Percentiles rank a stretch among this genome's conserved stretches.
These are phyloP conservation scores for Alternaria postmessia DNA, from an alignment of 2,329 filamentous ascomycete genomes.

Conservation along the genomic window DNA sequence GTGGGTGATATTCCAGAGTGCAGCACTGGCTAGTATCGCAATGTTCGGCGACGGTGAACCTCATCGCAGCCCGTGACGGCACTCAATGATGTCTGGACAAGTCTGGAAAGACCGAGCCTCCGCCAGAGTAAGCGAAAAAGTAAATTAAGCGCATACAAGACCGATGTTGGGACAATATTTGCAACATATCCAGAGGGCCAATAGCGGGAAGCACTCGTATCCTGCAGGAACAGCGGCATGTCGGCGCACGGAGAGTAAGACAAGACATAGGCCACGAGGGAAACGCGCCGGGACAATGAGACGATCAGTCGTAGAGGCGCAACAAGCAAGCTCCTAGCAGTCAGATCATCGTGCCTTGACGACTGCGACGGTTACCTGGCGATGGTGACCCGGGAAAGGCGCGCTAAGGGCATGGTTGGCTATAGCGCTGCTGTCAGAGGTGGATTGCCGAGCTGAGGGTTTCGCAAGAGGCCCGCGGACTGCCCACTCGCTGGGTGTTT, in stretches of 20 bases:
- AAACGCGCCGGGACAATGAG: constrained; percentile 18
- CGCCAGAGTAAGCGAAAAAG: constrained; percentile 19
- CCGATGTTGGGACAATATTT: constrained; percentile 35
- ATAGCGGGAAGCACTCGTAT: constrained; percentile 32
- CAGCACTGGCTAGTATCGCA: not conserved
- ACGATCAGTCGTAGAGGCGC: constrained; percentile 13
- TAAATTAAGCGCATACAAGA: constrained; percentile 41
- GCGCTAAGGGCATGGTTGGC: constrained; percentile 35
- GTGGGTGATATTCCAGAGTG: not conserved
- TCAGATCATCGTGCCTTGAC: constrained; percentile 32
- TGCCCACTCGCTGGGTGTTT: constrained; percentile 20
- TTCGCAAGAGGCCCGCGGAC: constrained; percentile 11
- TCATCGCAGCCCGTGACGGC: constrained; percentile 21
- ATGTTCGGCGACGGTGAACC: constrained; percentile 3
- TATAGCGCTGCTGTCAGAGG: constrained; percentile 39
- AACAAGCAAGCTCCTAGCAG: constrained; percentile 29
- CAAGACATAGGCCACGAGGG: constrained; percentile 14
- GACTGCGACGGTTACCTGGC: constrained; percentile 21
- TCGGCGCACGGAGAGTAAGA: constrained; percentile 14
- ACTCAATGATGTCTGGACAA: constrained; percentile 27
- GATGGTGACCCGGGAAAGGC: constrained; percentile 32
- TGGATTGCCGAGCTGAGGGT: constrained; percentile 26
- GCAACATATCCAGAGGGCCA: constrained; percentile 29
- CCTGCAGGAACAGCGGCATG: constrained; percentile 36
- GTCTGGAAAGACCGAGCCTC: constrained; percentile 12